Evolutionary conservation across 371 early-diverging fungal genomes (phyloP).

Genomic region (Mortierella polycephala): DNA sequence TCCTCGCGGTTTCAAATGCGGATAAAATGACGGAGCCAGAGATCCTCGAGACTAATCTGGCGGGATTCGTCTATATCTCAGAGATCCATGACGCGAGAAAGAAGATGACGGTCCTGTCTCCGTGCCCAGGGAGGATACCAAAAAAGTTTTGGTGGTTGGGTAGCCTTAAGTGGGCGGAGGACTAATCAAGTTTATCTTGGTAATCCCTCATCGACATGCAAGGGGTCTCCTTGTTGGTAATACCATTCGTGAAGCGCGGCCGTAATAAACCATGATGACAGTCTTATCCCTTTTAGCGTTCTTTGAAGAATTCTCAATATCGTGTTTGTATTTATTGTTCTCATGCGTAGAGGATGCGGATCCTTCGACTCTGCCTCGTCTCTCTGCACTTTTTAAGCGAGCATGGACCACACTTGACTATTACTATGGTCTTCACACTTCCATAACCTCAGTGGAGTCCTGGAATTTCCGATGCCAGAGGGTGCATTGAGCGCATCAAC

Average conservation of each 20-base stretch:
- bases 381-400: constrained; percentile 2
- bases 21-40: constrained; percentile 68
- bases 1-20: constrained; percentile 86
- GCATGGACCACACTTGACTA: constrained; percentile 51
- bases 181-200: constrained; percentile 14
- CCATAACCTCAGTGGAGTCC: constrained; percentile 22
- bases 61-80: constrained; percentile 92
- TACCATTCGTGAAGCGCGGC: too few species aligned
- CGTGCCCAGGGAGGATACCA: constrained; percentile 90
- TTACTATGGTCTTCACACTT: constrained; percentile 32
- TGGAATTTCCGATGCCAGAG: background rate
- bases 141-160: constrained; percentile 86
- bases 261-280: too few species aligned
- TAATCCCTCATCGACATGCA: too few species aligned
- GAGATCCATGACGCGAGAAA: constrained; percentile 84
- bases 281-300: too few species aligned
- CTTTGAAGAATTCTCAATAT: too few species aligned
- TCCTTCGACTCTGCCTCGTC: background rate
- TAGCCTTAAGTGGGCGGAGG: constrained; percentile 89
- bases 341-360: too few species aligned
- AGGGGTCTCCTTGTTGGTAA: background rate
- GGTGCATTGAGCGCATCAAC: constrained; percentile 27
- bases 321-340: too few species aligned
- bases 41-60: constrained; percentile 76
- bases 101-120: constrained; percentile 86